Evolutionary conservation across 2,329 filamentous ascomycete genomes (phyloP).

Genomic region (Xylaria arbuscula): DNA sequence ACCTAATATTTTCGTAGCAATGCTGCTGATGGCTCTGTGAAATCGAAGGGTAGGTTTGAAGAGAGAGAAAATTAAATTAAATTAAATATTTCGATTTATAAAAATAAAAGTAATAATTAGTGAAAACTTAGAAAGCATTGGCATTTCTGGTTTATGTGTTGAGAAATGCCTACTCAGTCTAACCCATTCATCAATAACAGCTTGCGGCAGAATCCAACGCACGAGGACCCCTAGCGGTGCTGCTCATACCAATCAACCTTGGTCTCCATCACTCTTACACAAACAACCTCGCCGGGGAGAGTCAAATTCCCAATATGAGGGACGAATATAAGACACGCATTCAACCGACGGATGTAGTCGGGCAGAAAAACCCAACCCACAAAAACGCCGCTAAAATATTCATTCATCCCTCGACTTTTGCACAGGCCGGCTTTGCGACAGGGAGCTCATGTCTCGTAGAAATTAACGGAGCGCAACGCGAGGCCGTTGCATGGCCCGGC

Average conservation of each 20-base stretch:
- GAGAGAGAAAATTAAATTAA: too few relatives aligned
- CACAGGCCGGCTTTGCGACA: constrained; percentile 46
- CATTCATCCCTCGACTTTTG: constrained; percentile 48
- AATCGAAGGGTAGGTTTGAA: too few relatives aligned
- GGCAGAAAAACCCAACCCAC: constrained; percentile 48
- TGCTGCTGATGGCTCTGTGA: too few relatives aligned
- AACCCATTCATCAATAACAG: too few relatives aligned
- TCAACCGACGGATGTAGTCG: constrained; percentile 48
- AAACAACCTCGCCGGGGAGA: not conserved
- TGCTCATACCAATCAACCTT: not conserved
- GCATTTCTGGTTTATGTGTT: too few relatives aligned
- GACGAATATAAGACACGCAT: constrained; percentile 50
- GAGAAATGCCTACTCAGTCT: too few relatives aligned
- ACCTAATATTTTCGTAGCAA: too few relatives aligned
- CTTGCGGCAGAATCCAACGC: too few relatives aligned
- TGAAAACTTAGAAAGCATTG: too few relatives aligned
- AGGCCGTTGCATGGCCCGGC: constrained; percentile 63
- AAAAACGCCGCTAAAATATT: constrained; percentile 51
- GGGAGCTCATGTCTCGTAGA: constrained; percentile 55
- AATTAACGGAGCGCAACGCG: constrained; percentile 49
- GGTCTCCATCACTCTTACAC: not conserved
- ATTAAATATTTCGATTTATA: too few relatives aligned
- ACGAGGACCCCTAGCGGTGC: not conserved
- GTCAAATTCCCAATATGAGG: constrained; percentile 32
- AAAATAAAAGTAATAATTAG: too few relatives aligned